Evolutionary conservation across 768 basidiomycete genomes (phyloP).

Genomic region (Lenzites betulinus): DNA sequence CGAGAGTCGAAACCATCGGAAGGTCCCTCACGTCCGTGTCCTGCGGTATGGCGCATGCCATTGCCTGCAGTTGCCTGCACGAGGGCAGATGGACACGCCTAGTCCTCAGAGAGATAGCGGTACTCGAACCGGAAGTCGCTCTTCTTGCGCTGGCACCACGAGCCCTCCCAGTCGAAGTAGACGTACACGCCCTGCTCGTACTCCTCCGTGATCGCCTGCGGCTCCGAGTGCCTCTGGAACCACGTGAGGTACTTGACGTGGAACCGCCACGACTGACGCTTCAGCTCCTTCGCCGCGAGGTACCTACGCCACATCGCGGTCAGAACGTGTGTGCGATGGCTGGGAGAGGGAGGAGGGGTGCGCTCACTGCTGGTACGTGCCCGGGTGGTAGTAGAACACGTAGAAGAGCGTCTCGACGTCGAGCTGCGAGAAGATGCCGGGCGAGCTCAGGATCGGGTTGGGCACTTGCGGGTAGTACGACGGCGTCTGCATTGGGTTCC

Average conservation of each 20-base stretch:
- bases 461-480: conserved; percentile 93
- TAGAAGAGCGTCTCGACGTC: conserved; percentile 98
- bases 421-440: conserved; percentile 84
- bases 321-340: neutral
- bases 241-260: conserved; percentile 99
- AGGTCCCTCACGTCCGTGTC: too few relatives aligned
- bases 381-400: conserved; percentile 97
- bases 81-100: conserved; percentile 24
- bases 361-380: conserved; percentile 95
- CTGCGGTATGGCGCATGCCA: too few relatives aligned
- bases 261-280: conserved; percentile 98
- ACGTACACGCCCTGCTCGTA: conserved; percentile 99
- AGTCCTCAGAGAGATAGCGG: conserved; percentile 92
- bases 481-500: conserved; percentile 90
- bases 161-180: conserved; percentile 99
- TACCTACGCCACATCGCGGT: conserved; percentile 50
- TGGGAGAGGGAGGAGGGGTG: neutral
- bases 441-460: conserved; percentile 75
- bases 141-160: conserved; percentile 98
- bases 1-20: too few relatives aligned
- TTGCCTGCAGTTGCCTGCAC: too few relatives aligned
- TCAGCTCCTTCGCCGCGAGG: conserved; percentile 95
- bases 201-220: conserved; percentile 97
- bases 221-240: conserved; percentile 99
- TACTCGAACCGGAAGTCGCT: conserved; percentile 97